These are phyloP conservation scores for Chytriomyces confervae DNA, from an alignment of 192 early-diverging fungal species.

Conservation along the genomic window DNA sequence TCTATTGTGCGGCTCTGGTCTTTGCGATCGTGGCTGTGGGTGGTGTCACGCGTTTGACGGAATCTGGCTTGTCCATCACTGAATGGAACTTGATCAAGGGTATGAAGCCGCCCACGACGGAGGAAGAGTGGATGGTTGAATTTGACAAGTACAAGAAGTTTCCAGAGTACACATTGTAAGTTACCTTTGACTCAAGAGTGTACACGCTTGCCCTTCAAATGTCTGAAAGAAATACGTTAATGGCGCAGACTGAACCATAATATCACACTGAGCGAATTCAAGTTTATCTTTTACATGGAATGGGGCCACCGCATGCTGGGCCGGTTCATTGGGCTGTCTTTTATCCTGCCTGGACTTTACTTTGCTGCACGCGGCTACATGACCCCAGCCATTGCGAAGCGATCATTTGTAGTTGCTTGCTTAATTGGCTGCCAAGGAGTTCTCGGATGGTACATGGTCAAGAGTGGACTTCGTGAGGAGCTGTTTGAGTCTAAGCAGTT, in stretches of 20 bases:
- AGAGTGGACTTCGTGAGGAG: constrained; percentile 85
- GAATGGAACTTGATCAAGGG: constrained; percentile 98
- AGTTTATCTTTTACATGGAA: constrained; percentile 97
- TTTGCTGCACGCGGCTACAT: constrained; percentile 82
- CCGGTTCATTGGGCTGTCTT: constrained; percentile 86
- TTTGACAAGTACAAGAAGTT: constrained; percentile 99
- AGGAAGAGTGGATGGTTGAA: constrained; percentile 89
- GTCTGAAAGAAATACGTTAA: too few relatives aligned
- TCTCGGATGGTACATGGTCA: constrained; percentile 99
- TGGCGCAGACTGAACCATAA: constrained; percentile 77
- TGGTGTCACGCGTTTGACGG: constrained; percentile 95
- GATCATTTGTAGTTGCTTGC: constrained; percentile 38
- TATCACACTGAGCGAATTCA: constrained; percentile 91
- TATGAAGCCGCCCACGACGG: constrained; percentile 84
- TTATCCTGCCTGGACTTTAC: constrained; percentile 85
- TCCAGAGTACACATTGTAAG: constrained; percentile 94
- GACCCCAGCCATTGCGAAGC: constrained; percentile 60
- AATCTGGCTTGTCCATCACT: constrained; percentile 92
- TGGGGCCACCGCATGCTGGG: constrained; percentile 97
- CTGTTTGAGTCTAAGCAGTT: constrained; percentile 78
- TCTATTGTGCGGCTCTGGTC: constrained; percentile 83
- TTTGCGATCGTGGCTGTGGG: constrained; percentile 95
- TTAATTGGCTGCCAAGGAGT: constrained; percentile 68
- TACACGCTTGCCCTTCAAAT: neutral
- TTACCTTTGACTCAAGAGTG: constrained; percentile 15